These are phyloP conservation scores for Lagenidium sp. DNA, from an alignment of 352 stramenopile genomes.

Conservation along the genomic window DNA sequence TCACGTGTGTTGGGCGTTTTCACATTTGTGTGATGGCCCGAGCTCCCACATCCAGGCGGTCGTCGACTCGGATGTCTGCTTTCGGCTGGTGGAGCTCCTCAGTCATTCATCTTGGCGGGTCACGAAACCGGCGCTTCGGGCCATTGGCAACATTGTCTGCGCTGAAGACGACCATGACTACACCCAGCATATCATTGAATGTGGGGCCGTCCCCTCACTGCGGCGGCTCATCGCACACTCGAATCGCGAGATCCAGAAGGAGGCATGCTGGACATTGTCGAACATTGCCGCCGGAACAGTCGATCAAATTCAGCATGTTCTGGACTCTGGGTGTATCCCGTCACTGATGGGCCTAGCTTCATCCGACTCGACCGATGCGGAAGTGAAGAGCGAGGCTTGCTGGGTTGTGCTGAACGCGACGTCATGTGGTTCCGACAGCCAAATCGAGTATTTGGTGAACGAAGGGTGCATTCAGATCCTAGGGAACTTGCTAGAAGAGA, in stretches of 20 bases:
- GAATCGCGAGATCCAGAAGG: constrained; percentile 98
- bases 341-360: constrained; percentile 93
- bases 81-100: constrained; percentile 92
- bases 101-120: constrained; percentile 91
- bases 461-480: constrained; percentile 84
- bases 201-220: constrained; percentile 91
- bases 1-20: constrained; percentile 95
- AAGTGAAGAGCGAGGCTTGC: constrained; percentile 97
- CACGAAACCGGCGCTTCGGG: constrained; percentile 94
- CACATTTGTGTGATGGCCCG: constrained; percentile 95
- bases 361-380: constrained; percentile 87
- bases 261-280: constrained; percentile 93
- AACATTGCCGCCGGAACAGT: constrained; percentile 98
- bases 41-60: constrained; percentile 95
- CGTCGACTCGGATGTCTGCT: constrained; percentile 85
- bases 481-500: constrained; percentile 91
- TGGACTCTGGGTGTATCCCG: constrained; percentile 94
- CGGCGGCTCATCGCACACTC: constrained; percentile 91
- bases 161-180: constrained; percentile 93
- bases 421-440: constrained; percentile 94
- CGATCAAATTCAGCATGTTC: constrained; percentile 96
- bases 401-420: constrained; percentile 99
- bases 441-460: constrained; percentile 88
- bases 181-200: constrained; percentile 95
- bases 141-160: constrained; percentile 99